Evolutionary conservation across 805 yeast genomes (phyloP).

Genomic region (Ogataea nakhonphanomensis): DNA sequence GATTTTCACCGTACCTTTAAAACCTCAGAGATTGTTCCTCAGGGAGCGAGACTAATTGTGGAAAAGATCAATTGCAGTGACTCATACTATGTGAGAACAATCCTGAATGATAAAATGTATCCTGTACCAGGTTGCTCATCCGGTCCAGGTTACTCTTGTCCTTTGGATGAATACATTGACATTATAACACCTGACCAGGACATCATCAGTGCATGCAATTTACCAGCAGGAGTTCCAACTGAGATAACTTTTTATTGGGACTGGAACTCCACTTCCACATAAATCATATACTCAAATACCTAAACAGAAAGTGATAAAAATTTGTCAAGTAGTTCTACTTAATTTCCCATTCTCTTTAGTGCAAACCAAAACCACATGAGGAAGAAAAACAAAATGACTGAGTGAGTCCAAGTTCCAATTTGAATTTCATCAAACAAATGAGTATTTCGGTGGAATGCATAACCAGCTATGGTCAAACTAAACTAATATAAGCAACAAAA

Average conservation of each 20-base stretch:
- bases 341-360: too few species aligned
- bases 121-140: conserved; percentile 44
- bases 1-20: conserved; percentile 38
- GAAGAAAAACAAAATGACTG: too few species aligned
- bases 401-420: too few species aligned
- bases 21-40: conserved; percentile 44
- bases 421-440: too few species aligned
- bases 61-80: conserved; percentile 42
- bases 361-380: too few species aligned
- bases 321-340: too few species aligned
- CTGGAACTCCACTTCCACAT: conserved; percentile 4
- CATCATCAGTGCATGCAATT: conserved; percentile 3
- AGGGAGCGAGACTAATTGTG: conserved; percentile 46
- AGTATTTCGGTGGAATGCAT: too few species aligned
- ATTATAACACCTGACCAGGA: conserved; percentile 14
- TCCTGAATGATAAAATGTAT: conserved; percentile 50
- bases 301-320: neutral
- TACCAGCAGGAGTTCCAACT: neutral
- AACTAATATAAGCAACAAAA: too few species aligned
- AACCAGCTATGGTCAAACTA: too few species aligned
- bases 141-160: conserved; percentile 55
- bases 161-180: conserved; percentile 32
- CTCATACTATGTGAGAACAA: conserved; percentile 39
- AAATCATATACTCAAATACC: neutral
- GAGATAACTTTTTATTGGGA: conserved; percentile 9